Base-by-base conservation (phyloP, 305 asterid genomes). In the Nicotiana rustica region DNA sequence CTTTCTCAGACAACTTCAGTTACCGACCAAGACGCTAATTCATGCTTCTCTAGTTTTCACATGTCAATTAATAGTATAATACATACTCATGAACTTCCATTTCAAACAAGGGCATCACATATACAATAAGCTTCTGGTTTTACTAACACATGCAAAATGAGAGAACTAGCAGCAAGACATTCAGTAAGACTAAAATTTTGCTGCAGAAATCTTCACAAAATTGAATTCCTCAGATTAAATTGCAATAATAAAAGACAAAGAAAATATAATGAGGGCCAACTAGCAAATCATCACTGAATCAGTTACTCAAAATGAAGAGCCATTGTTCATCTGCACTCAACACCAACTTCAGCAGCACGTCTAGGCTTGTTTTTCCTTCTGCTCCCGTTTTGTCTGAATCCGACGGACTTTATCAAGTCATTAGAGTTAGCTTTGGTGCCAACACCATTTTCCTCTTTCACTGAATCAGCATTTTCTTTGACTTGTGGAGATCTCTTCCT, bases 291-390 rank as follows among this genome's bases (percentile, higher is more conserved):
- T 52, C 59, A 12, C 59, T 52, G 59, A 52, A 52, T 10, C 59
- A 52, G n/a, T 52, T 52, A 52, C n/a, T 17, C 21, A 68, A 41
- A 35, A 17, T 35, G 19, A 5, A 10, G 60, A 44, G n/a, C 49
- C 49, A 55, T n/a, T 71, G 60, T 36, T 93, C 90, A 93, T 83
- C 73, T 89, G 93, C 94, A 92, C 89, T 93, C 94, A 66, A 93
- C 95, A 14, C 97, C 97, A 86, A 88, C 97, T 89, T 93, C 97
- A 87, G 97, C 97, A 68, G 97, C 97, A 10, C 97, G 90, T 6
- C 94, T 90, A 49, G 97, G 97, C 87, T 92, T 93, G 87, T 86
- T 93, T 90, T 93, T 94, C 88, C 97, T 88, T 82, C 97, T 78
- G 85, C 96, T 93, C 68, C 95, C 93, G 0, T 66, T 90, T 77